These are phyloP conservation scores for Rosa lucieae DNA, from an alignment of 306 rosid genomes.

Conservation along the genomic window DNA sequence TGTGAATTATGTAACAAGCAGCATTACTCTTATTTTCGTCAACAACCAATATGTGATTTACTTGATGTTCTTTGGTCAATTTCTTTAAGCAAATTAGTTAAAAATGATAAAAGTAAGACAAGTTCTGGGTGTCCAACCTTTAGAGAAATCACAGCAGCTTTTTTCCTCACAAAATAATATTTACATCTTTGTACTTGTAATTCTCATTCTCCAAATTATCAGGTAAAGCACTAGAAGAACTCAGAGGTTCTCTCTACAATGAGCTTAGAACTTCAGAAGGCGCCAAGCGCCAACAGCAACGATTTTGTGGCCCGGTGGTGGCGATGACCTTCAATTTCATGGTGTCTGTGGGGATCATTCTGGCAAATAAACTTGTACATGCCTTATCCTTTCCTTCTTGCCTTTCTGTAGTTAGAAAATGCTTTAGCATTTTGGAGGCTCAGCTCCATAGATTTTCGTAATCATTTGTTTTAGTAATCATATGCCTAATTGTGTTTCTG, in stretches of 20 bases:
- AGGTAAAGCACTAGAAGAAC: slow-evolving; percentile 85
- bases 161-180: background rate
- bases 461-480: background rate
- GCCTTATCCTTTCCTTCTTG: slow-evolving; percentile 1
- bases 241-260: slow-evolving; percentile 76
- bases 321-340: slow-evolving; percentile 82
- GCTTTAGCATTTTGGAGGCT: background rate
- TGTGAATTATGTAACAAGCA: slow-evolving; percentile 2
- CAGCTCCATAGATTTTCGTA: background rate
- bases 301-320: slow-evolving; percentile 71
- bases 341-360: slow-evolving; percentile 72
- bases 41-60: background rate
- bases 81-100: background rate
- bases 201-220: slow-evolving; percentile 19
- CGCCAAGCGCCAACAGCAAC: slow-evolving; percentile 89
- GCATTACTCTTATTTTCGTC: background rate
- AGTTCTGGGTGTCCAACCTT: background rate
- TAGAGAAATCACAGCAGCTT: background rate
- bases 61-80: background rate
- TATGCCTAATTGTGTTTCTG: background rate
- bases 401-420: background rate
- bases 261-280: slow-evolving; percentile 89
- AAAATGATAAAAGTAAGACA: background rate
- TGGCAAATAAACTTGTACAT: slow-evolving; percentile 73
- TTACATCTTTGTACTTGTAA: background rate